phyloP scores from a whole-genome alignment of 768 basidiomycete species.

The Pholiota molesta region DNA sequence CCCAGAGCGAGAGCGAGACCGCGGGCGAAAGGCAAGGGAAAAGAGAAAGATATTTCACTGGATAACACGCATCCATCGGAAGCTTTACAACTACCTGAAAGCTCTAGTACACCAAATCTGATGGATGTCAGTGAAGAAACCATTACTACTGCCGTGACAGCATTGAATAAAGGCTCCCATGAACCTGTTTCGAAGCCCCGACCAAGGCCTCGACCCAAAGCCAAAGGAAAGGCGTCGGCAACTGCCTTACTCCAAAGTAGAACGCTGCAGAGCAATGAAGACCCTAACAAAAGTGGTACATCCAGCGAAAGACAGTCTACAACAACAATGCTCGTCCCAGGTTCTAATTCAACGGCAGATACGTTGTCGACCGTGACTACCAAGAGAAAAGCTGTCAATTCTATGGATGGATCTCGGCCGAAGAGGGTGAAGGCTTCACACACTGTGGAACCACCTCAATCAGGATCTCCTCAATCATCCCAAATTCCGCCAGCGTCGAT shows the following conservation, averaged over 20 bases:
- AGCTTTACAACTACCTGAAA: background rate
- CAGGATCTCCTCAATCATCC: background rate
- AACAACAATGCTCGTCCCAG: background rate
- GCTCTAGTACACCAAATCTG: background rate
- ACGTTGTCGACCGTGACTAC: slow-evolving; percentile 6
- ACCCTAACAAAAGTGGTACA: background rate
- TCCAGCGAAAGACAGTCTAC: background rate
- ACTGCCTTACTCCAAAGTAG: background rate
- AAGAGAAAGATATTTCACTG: background rate
- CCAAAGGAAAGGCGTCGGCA: slow-evolving; percentile 23
- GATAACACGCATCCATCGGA: background rate
- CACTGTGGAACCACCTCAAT: background rate
- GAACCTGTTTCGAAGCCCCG: slow-evolving; percentile 15
- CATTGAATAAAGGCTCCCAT: background rate
- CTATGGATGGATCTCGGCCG: background rate
- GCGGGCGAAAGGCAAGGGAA: slow-evolving; percentile 2
- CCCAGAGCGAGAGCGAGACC: background rate
- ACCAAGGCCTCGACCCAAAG: slow-evolving; percentile 25
- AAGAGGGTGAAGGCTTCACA: background rate
- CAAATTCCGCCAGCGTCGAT: background rate
- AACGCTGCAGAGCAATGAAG: background rate
- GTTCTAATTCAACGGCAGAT: background rate
- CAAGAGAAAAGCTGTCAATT: slow-evolving; percentile 15
- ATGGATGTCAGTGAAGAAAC: background rate
- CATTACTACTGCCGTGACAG: background rate